Evolutionary conservation across 2,329 filamentous ascomycete species (phyloP), one percentile per base, ranked within the genome.

Genomic region (Clonostachys solani): DNA sequence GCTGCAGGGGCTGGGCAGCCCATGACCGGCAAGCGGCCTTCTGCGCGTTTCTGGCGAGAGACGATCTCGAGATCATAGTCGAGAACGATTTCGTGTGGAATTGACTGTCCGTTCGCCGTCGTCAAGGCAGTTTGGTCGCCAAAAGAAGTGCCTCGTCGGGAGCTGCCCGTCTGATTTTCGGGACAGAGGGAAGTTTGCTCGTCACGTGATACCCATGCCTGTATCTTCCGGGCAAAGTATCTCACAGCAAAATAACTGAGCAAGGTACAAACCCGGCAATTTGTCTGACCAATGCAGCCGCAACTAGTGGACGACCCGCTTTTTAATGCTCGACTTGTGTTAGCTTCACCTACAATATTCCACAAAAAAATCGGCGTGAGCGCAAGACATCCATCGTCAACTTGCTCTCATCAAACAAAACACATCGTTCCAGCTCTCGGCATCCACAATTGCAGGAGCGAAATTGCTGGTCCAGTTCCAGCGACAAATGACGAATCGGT

Each of bases 21-120:
- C 78, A 66, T 61, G 74, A 74, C 66, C 74, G 71, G 58, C 78
- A 75, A 60, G 74, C 68, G 61, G 77, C 76, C 67, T 80, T 73
- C 72, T 79, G 76, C 67, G 75, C 73, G 67, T 71, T 74, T 72
- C 75, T 73, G 63, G 76, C 72, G 65, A 82, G 71, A 69, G 76
- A 73, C 64, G 78, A 76, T 77, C 77, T 76, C 68, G 78, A 80
- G 68, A 82, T 75, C 79, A 83, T 83, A 64, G 73, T 82, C 61
- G 75, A 67, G 71, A 71, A 69, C 69, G 65, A 69, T 71, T 74
- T 74, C 74, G 71, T 72, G 72, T 72, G 72, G 71, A 72, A 77
- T 78, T 73, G 74, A 70, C 73, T 65, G 66, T 66, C 65, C 62
- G 64, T 61, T 54, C 57, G 62, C 62, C 65, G 66, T 73, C 69